Conservation (phyloP, 2,329 filamentous ascomycete species). For the Microsporum canis region DNA sequence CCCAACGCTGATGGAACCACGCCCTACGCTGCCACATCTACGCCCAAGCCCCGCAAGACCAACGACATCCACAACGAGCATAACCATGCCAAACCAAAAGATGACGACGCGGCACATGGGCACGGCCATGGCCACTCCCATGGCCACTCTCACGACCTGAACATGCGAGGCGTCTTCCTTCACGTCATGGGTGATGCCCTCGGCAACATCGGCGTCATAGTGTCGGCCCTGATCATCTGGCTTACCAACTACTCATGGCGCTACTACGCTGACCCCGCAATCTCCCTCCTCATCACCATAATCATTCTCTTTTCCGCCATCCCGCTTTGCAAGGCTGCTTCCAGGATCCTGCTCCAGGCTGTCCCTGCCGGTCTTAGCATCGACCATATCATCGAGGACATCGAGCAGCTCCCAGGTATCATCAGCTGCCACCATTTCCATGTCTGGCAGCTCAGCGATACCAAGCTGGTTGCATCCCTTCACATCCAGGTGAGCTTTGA, state of each 20-base stretch:
- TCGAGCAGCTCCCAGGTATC: constrained; percentile 71
- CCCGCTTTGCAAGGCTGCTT: constrained; percentile 42
- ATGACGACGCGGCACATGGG: constrained; percentile 47
- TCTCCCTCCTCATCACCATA: constrained; percentile 86
- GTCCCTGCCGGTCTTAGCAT: constrained; percentile 81
- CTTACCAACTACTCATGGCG: constrained; percentile 69
- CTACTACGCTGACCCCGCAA: constrained; percentile 79
- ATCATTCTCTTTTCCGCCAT: constrained; percentile 49
- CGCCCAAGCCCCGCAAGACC: constrained; percentile 15
- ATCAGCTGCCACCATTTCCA: constrained; percentile 90
- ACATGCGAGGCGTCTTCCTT: constrained; percentile 70
- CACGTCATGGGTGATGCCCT: constrained; percentile 45
- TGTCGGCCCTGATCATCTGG: constrained; percentile 78
- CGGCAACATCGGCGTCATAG: constrained; percentile 39
- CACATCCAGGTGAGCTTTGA: constrained; percentile 89
- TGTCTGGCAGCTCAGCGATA: constrained; percentile 94
- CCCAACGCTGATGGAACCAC: constrained; percentile 32
- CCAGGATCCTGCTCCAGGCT: constrained; percentile 81
- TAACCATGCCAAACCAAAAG: constrained; percentile 64
- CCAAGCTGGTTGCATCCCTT: constrained; percentile 83
- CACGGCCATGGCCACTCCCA: neutral
- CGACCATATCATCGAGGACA: constrained; percentile 85
- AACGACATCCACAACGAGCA: constrained; percentile 53
- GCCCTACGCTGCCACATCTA: constrained; percentile 25
- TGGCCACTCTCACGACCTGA: constrained; percentile 53